Evolutionary conservation across 805 yeast genomes (phyloP).

Genomic region (Yamadazyma scolyti): DNA sequence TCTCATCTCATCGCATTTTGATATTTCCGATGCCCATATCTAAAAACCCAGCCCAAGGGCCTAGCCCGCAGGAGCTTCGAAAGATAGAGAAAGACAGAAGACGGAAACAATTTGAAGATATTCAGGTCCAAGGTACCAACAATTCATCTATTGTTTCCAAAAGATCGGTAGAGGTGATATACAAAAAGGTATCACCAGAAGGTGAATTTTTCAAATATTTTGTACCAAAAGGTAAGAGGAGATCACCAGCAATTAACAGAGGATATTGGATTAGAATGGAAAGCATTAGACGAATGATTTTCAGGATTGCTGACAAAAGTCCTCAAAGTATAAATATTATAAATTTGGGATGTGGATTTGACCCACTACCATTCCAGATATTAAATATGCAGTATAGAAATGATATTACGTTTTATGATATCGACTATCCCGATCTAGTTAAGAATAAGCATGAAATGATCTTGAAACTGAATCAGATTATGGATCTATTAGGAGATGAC

Average conservation of each 20-base stretch:
- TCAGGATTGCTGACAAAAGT: slow-evolving; percentile 35
- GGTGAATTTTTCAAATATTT: slow-evolving; percentile 60
- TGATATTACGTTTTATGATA: slow-evolving; percentile 50
- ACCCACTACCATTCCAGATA: slow-evolving; percentile 39
- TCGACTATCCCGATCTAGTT: slow-evolving; percentile 73
- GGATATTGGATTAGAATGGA: slow-evolving; percentile 83
- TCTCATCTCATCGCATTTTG: slow-evolving; percentile 2
- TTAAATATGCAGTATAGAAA: slow-evolving; percentile 30
- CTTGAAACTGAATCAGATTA: slow-evolving; percentile 42
- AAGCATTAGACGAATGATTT: slow-evolving; percentile 53
- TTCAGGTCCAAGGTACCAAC: slow-evolving; percentile 80
- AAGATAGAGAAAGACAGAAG: slow-evolving; percentile 44
- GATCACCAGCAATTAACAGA: slow-evolving; percentile 78
- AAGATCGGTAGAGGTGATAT: slow-evolving; percentile 70
- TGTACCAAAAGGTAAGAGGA: slow-evolving; percentile 60
- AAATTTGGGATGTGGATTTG: slow-evolving; percentile 78
- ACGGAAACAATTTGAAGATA: slow-evolving; percentile 51
- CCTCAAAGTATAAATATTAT: slow-evolving; percentile 31
- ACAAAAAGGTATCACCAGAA: slow-evolving; percentile 32
- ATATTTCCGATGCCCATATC: slow-evolving; percentile 3
- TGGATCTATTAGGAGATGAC: slow-evolving; percentile 39
- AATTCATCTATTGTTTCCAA: slow-evolving; percentile 81
- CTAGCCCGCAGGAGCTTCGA: slow-evolving; percentile 12
- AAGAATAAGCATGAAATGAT: slow-evolving; percentile 53
- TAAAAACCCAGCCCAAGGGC: slow-evolving; percentile 4